Evolutionary conservation across 2,329 filamentous ascomycete genomes (phyloP), one percentile per base, ranked within the genome.

Genomic region (Cladosporium velox): DNA sequence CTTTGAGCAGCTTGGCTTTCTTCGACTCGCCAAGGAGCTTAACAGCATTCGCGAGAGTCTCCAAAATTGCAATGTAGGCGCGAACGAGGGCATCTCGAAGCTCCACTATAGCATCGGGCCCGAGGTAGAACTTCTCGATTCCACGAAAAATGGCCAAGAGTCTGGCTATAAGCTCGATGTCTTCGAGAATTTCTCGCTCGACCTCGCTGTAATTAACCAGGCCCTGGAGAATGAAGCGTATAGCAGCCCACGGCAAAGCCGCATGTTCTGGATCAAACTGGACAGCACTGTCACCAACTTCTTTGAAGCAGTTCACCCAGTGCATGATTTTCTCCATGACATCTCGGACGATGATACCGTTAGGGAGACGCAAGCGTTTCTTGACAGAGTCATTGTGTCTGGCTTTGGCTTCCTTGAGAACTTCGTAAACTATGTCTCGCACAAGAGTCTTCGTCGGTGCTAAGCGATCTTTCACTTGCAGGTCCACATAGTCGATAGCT

Each of bases 291-390:
- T 55, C 26, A 26, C 51, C 51, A 28, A 55, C 51, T 18, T 28
- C 51, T 12, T 28, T 55, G 51, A 55, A 55, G 5, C 51, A 30
- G 15, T 55, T 55, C 4, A 55, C 26, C 12, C 30, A 55, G 30
- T 55, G 51, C 4, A 55, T 32, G 51, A 28, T 55, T 21, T 55
- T 55, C 51, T 55, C 51, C 51, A 55, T 55, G 4, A 55, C 24
- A n/a, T 55, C 51, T 10, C 24, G 24, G 51, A 55, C 21, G 18
- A 55, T 55, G 51, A 55, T 28, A 11, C 30, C 51, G 26, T 32
- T 30, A 6, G 51, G 24, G 24, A 55, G 51, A 3, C 51, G 24
- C 12, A 30, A 30, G 15, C 51, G 51, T 26, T 32, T 30, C 10
- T 55, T 55, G 24, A 55, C 15, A 7, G 51, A 28, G 26, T 28